A percentile compares a stretch with the other conserved stretches of the same genome.
Evolutionary conservation across 257 asterid genomes (phyloP).

Genomic region (Rubia yunnanensis): DNA sequence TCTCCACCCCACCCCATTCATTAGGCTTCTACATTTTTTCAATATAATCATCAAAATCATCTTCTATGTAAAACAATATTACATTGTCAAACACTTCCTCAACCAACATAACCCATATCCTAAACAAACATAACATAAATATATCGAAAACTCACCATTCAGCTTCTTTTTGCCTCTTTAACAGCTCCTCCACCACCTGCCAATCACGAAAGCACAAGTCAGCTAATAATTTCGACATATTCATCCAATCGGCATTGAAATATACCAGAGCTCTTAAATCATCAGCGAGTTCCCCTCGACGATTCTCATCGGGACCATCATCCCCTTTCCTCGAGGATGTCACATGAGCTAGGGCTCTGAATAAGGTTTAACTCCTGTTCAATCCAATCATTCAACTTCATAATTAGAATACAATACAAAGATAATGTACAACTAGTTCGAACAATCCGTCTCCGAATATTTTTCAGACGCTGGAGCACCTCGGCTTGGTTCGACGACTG

Average conservation of each 20-base stretch:
- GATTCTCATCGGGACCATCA: conserved; percentile 61
- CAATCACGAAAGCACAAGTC: background rate
- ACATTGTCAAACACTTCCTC: background rate
- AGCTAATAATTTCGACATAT: background rate
- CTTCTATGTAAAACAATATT: conserved; percentile 37
- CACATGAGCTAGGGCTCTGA: conserved; percentile 75
- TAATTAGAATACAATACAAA: background rate
- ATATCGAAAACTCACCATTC: conserved; percentile 40
- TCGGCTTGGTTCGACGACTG: too few species aligned
- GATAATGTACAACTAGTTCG: background rate
- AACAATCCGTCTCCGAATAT: too few species aligned
- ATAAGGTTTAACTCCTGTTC: conserved; percentile 64
- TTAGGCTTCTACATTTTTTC: conserved; percentile 58
- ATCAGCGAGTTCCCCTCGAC: conserved; percentile 71
- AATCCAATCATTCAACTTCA: conserved; percentile 2
- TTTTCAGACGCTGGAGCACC: too few species aligned
- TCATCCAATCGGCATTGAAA: background rate
- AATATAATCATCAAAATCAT: conserved; percentile 71
- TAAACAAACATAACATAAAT: background rate
- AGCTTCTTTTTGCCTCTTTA: conserved; percentile 69
- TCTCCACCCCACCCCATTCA: conserved; percentile 97
- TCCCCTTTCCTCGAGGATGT: conserved; percentile 64
- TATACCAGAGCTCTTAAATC: conserved; percentile 76
- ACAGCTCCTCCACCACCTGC: conserved; percentile 81
- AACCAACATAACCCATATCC: background rate